Conservation (phyloP, 2,329 filamentous ascomycete genomes). For the Zymoseptoria pseudotritici region DNA sequence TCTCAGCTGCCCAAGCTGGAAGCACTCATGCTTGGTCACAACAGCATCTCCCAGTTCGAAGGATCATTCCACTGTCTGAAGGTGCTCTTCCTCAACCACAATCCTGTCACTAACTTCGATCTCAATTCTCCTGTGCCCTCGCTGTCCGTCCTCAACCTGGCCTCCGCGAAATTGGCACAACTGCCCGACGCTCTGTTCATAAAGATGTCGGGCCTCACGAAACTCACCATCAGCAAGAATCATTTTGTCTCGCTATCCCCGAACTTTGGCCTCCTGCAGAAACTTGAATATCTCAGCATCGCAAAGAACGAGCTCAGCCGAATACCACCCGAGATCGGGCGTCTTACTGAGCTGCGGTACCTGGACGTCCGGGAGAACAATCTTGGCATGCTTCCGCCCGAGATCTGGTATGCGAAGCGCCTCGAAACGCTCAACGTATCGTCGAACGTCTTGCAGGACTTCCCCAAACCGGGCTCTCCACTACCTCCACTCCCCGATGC, state of each 20-base stretch:
- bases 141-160: constrained; percentile 78
- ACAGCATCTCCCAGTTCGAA: constrained; percentile 80
- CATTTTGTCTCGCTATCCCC: constrained; percentile 86
- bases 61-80: constrained; percentile 81
- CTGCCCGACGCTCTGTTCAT: constrained; percentile 80
- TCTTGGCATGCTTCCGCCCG: constrained; percentile 75
- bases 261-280: constrained; percentile 74
- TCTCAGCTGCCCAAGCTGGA: constrained; percentile 79
- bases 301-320: constrained; percentile 83
- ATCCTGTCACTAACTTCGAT: constrained; percentile 90
- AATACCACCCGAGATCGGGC: constrained; percentile 80
- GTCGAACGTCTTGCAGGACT: constrained; percentile 83
- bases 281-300: constrained; percentile 86
- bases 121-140: constrained; percentile 69
- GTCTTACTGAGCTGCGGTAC: constrained; percentile 72
- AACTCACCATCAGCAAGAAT: constrained; percentile 85
- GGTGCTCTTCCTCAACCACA: constrained; percentile 83
- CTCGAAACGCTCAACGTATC: constrained; percentile 90
- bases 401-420: constrained; percentile 92
- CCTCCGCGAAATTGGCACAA: constrained; percentile 82
- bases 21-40: constrained; percentile 84
- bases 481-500: constrained; percentile 38
- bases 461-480: constrained; percentile 72
- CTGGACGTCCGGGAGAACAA: constrained; percentile 93
- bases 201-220: constrained; percentile 78